Evolutionary conservation across 768 basidiomycete genomes (phyloP), one percentile per base, ranked within the genome.

Genomic region (Mycena crocata): DNA sequence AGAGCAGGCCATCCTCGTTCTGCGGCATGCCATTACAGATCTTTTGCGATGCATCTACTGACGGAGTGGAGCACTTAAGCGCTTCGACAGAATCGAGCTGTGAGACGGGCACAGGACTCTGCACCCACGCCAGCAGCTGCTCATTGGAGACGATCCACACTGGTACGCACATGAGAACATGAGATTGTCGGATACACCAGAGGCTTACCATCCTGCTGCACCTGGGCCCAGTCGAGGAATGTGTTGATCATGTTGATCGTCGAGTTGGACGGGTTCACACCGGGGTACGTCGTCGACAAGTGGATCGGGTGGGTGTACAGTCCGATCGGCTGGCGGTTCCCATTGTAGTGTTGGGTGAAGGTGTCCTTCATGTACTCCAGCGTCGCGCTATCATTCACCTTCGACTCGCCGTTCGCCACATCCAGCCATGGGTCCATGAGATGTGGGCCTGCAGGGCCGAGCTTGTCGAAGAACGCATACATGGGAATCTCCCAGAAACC

Each of bases 401-500:
- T 66, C 30, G 72, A 79, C 28, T 57, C 80, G 28, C 89, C 90
- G 68, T 90, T 88, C 0, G 90, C 85, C 50, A 72, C 51, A 68
- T 91, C 90, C 58, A 93, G 80, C 91, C 91, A 93, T 50, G 92
- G 92, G 73, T 94, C 93, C 93, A 93, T 93, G 70, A 93, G 79
- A 80, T 93, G 92, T 19, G 82, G 77, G 0, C 90, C 90, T 9
- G 67, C 78, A 12, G 76, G 80, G 6, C 90, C 90, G 14, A 79
- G 75, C 13, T 84, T 64, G 74, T 92, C 92, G 68, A 93, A 93
- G 76, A 88, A 85, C 0, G 89, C 89, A 75, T 93, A 93, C 92
- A 94, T 93, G 1, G 93, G 93, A 57, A 93, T 84, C 77, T 94
- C 92, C 93, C 93, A 94, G 73, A 94, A 85, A 6, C 93, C 93